Conservation (phyloP, 331 rosid genomes). For the Pyrus hybrid region DNA sequence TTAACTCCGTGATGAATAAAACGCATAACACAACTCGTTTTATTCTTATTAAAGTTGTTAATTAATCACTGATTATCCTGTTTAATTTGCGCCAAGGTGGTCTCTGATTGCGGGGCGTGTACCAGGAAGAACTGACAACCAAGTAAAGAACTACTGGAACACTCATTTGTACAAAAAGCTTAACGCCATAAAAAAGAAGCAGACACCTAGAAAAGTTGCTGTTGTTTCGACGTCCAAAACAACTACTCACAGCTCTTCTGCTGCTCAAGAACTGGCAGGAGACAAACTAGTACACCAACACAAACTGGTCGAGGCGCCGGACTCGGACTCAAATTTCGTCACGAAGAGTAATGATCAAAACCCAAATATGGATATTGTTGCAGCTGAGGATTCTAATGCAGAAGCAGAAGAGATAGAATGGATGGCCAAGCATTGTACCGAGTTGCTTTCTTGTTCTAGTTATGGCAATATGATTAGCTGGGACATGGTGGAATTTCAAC, state of each 20-base stretch:
- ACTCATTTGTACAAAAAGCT: conserved; percentile 19
- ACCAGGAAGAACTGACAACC: conserved; percentile 35
- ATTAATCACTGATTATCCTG: background rate
- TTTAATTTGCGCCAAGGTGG: conserved; percentile 18
- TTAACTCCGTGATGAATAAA: background rate
- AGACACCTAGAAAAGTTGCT: background rate
- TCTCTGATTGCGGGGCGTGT: conserved; percentile 28
- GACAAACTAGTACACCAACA: background rate
- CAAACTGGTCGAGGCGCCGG: background rate
- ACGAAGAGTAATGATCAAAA: background rate
- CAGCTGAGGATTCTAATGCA: background rate
- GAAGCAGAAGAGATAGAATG: background rate
- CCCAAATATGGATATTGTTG: background rate
- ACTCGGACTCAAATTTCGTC: background rate
- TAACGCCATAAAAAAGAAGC: conserved; percentile 3
- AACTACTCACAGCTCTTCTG: background rate
- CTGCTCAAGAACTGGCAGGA: background rate
- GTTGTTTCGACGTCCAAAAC: background rate
- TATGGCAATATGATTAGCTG: background rate
- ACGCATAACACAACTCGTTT: background rate
- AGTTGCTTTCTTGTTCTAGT: background rate
- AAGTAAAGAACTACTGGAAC: conserved; percentile 4
- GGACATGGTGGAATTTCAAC: background rate
- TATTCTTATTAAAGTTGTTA: no score
- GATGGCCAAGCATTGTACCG: background rate